Percentiles rank a stretch among this genome's conserved stretches.
phyloP scores from a whole-genome alignment of 1,139 yeast species.

The Suhomyces kunorum region DNA sequence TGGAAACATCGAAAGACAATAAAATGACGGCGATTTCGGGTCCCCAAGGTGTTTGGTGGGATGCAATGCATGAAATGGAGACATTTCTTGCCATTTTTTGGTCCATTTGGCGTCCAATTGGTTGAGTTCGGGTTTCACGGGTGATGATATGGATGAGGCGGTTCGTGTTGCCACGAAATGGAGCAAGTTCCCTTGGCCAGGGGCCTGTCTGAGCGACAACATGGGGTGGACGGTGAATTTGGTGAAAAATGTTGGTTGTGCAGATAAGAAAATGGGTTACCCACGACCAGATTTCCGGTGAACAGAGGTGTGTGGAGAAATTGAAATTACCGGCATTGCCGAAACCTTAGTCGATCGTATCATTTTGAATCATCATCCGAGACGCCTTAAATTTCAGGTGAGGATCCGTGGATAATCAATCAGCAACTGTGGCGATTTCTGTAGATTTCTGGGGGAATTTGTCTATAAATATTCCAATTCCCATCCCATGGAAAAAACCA shows the following conservation, averaged over 20 bases:
- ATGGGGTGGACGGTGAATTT: not conserved
- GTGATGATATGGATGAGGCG: not conserved
- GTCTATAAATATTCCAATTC: no score
- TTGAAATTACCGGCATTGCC: no score
- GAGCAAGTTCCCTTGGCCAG: not conserved
- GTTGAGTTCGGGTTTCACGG: constrained; percentile 16
- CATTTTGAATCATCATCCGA: no score
- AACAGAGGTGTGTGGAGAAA: no score
- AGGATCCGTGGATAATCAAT: no score
- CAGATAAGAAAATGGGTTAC: no score
- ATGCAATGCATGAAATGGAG: constrained; percentile 43
- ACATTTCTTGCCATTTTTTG: constrained; percentile 46
- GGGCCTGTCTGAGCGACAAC: not conserved
- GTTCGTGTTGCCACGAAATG: not conserved
- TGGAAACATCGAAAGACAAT: constrained; percentile 87
- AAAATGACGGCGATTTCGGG: constrained; percentile 47
- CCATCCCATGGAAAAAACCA: no score
- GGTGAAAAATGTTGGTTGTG: not conserved
- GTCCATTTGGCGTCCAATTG: constrained; percentile 55
- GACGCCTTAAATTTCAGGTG: no score
- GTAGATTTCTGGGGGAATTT: no score
- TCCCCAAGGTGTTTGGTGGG: constrained; percentile 39
- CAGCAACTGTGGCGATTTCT: no score
- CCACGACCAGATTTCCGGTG: no score
- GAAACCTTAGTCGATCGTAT: no score